Evolutionary conservation across 306 rosid species (phyloP), one percentile per base, ranked within the genome.

Genomic region (Sophora flavescens): DNA sequence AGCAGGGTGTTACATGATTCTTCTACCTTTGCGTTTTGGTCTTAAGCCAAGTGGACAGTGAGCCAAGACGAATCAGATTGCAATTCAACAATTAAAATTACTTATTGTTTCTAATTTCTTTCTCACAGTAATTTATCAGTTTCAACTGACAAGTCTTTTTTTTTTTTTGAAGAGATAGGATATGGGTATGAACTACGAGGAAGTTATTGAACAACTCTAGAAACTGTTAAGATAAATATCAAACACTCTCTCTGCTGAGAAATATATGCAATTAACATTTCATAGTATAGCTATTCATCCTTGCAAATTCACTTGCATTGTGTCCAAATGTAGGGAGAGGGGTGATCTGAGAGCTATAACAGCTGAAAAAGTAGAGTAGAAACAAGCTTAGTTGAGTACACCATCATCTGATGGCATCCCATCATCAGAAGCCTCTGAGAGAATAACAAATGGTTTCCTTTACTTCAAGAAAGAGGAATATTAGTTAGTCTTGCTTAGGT

Each of bases 381-480:
- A 92, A 41, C 92, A 96, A 48, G 95, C 97, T n/a, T 69, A 84
- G 45, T 39, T 92, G 44, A 85, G 84, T 15, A 62, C 91, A 11
- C 3, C 67, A 58, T 10, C 80, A 57, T 13, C 79, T 15, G 91
- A 82, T 6, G 76, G 79, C 57, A 30, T 80, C 36, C 72, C 83
- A 36, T n/a, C 78, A 63, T 89, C 87, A 14, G 90, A 84, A 57
- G 85, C 96, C 3, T 91, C 91, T n/a, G 98, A 95, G 33, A 95
- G 93, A 68, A 76, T 95, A 80, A 95, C 92, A 77, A 1, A 78
- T 71, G 98, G 98, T 56, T 95, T 77, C 80, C 51, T 90, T 80
- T 6, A 85, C 45, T 95, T 92, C 97, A 95, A 95, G 89, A 90
- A 75, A 63, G 96, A 95, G 92, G 92, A 95, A 95, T 95, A 84